Evolutionary conservation across 805 yeast species (phyloP).

Genomic region (Saccharomycopsis amapae): DNA sequence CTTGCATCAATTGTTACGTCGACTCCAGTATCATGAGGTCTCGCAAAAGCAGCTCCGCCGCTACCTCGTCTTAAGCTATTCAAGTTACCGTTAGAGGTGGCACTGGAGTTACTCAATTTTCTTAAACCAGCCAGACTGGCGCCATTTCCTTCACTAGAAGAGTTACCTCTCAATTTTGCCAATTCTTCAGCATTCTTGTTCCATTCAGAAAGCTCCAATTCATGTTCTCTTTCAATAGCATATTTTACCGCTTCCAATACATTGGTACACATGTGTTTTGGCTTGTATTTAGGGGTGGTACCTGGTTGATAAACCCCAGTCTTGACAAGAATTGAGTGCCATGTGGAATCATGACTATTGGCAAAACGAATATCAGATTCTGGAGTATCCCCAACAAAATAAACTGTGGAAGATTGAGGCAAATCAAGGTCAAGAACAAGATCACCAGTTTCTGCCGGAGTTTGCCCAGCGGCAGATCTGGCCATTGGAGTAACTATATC

Average conservation of each 20-base stretch:
- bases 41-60: too few species aligned
- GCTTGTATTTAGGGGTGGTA: slow-evolving; percentile 69
- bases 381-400: slow-evolving; percentile 87
- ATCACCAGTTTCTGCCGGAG: slow-evolving; percentile 5
- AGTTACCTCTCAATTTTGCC: slow-evolving; percentile 10
- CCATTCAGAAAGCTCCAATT: slow-evolving; percentile 68
- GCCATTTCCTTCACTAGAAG: too few species aligned
- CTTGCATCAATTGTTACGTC: too few species aligned
- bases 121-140: too few species aligned
- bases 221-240: slow-evolving; percentile 78
- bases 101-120: too few species aligned
- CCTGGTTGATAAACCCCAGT: slow-evolving; percentile 85
- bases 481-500: slow-evolving; percentile 21
- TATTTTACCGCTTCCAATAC: slow-evolving; percentile 78
- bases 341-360: slow-evolving; percentile 74
- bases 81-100: too few species aligned
- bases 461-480: slow-evolving; percentile 5
- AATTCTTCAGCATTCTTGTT: slow-evolving; percentile 30
- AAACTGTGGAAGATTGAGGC: slow-evolving; percentile 81
- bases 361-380: slow-evolving; percentile 86
- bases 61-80: too few species aligned
- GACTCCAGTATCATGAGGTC: too few species aligned
- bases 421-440: slow-evolving; percentile 35
- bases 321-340: slow-evolving; percentile 80
- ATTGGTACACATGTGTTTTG: slow-evolving; percentile 64